These are phyloP conservation scores for Penicillium herquei DNA, from an alignment of 495 filamentous ascomycete genomes.

Conservation along the genomic window DNA sequence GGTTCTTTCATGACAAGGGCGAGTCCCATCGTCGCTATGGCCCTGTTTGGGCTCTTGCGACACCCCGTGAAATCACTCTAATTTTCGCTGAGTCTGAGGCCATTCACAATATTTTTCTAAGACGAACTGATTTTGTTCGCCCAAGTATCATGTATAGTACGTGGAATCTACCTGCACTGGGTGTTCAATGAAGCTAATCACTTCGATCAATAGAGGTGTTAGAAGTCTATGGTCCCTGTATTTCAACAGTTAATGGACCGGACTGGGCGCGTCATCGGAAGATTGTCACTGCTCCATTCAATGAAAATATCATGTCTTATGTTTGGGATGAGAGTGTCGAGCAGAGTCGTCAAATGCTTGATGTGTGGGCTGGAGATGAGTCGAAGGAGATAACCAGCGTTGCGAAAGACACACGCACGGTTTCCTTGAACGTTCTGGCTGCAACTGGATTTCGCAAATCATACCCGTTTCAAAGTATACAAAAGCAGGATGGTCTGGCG, in stretches of 20 bases:
- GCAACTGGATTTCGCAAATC: slow-evolving; percentile 2
- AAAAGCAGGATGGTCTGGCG: background rate
- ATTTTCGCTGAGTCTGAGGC: background rate
- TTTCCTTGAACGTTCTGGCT: background rate
- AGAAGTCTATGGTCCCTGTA: background rate
- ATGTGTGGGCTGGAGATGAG: background rate
- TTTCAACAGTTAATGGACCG: background rate
- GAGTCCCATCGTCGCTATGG: background rate
- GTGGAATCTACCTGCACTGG: background rate
- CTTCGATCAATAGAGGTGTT: background rate
- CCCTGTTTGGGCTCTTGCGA: background rate
- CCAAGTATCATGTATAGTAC: background rate
- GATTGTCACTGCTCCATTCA: background rate
- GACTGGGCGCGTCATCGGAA: background rate
- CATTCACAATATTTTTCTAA: background rate
- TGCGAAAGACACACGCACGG: background rate
- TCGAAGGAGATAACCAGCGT: background rate
- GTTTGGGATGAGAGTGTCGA: background rate
- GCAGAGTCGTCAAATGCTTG: background rate
- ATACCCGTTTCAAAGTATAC: background rate
- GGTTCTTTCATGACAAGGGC: background rate
- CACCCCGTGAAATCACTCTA: background rate
- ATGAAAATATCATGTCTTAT: background rate
- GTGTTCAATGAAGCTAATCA: background rate
- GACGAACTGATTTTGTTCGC: background rate